Conservation (phyloP, 73 alveolate species). For the Halteria grandinella region DNA sequence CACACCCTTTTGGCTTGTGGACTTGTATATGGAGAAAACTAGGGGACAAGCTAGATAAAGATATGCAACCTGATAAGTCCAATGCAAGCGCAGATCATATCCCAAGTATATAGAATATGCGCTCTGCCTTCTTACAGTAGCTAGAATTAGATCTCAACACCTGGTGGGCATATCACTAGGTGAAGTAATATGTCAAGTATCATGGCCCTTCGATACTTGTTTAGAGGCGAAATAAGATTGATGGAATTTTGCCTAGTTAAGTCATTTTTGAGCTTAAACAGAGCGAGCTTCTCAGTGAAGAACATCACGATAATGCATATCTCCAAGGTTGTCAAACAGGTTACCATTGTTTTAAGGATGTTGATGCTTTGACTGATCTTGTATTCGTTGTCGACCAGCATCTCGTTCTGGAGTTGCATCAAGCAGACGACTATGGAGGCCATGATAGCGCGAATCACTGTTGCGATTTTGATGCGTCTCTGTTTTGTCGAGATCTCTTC, state of each 20-base stretch:
- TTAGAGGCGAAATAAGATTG: not conserved
- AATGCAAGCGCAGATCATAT: constrained; percentile 41
- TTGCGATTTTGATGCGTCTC: too few relatives aligned
- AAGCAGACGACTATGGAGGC: too few relatives aligned
- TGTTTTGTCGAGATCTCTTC: too few relatives aligned
- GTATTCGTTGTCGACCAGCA: not conserved
- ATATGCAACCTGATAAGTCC: constrained; percentile 26
- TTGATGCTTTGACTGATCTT: not conserved
- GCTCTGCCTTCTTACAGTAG: constrained; percentile 19
- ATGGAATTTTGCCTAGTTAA: not conserved
- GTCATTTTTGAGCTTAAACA: not conserved
- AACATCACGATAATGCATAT: not conserved
- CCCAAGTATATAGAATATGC: constrained; percentile 39
- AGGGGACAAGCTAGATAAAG: constrained; percentile 20
- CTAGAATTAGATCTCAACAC: constrained; percentile 9
- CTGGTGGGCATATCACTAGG: constrained; percentile 47
- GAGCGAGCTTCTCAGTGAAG: not conserved
- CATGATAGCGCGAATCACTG: too few relatives aligned
- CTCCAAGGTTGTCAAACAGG: not conserved
- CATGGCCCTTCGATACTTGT: not conserved
- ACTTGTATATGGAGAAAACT: constrained; percentile 34
- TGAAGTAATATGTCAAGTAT: constrained; percentile 26
- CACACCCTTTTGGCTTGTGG: constrained; percentile 46
- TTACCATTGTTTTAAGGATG: not conserved
- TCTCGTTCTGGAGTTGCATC: constrained; percentile 37